Evolutionary conservation across 495 filamentous ascomycete genomes (phyloP).

Genomic region (Penicillium subrubescens): DNA sequence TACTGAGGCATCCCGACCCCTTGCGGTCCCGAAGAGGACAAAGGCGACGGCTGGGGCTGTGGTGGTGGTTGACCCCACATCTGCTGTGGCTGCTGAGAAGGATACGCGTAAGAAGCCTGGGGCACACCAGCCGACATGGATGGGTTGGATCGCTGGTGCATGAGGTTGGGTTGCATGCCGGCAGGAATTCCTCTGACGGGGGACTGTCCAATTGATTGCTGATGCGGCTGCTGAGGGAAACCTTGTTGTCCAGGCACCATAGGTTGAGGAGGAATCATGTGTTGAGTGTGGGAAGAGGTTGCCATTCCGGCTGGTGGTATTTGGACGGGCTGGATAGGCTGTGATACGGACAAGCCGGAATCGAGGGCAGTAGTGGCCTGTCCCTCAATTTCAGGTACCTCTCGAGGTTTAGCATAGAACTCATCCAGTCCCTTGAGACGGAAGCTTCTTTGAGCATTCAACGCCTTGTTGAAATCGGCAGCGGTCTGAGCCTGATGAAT

Average conservation of each 20-base stretch:
- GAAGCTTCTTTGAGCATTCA: constrained; percentile 73
- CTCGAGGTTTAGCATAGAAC: constrained; percentile 76
- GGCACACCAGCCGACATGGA: constrained; percentile 41
- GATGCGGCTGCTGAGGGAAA: constrained; percentile 41
- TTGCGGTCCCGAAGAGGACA: constrained; percentile 44
- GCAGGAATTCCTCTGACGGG: constrained; percentile 46
- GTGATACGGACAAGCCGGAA: constrained; percentile 50
- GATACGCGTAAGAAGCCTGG: constrained; percentile 50
- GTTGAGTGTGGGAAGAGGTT: constrained; percentile 42
- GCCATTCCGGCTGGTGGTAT: constrained; percentile 40
- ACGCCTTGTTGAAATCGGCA: constrained; percentile 83
- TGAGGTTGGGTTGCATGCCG: constrained; percentile 46
- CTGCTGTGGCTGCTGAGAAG: constrained; percentile 46
- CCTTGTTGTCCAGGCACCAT: constrained; percentile 44
- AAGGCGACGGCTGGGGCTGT: constrained; percentile 54
- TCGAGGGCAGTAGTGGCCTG: constrained; percentile 52
- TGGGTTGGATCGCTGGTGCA: constrained; percentile 50
- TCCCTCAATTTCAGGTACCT: constrained; percentile 60
- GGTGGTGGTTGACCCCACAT: constrained; percentile 58
- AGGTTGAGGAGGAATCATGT: constrained; percentile 42
- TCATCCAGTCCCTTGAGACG: constrained; percentile 75
- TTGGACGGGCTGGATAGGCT: constrained; percentile 47
- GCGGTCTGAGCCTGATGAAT: constrained; percentile 85
- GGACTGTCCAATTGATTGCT: constrained; percentile 46
- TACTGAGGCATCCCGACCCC: constrained; percentile 51